phyloP scores from a whole-genome alignment of 805 yeast species.

The Cyberlindnera misumaiensis region DNA sequence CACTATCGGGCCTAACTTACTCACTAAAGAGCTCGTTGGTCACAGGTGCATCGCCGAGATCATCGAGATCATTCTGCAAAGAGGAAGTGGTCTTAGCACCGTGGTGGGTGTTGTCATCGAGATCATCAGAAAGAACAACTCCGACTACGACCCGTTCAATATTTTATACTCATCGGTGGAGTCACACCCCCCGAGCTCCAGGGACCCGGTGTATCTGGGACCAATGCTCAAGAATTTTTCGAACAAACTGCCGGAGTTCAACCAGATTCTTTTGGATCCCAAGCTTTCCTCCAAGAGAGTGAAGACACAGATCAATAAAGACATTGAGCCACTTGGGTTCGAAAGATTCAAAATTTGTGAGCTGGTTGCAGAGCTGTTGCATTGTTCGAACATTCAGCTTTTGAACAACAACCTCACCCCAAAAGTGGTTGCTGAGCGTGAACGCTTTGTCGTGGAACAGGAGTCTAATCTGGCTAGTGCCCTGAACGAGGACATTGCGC shows the following conservation, averaged over 20 bases:
- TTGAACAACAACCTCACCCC: slow-evolving; percentile 75
- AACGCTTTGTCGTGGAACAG: slow-evolving; percentile 42
- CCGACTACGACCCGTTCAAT: slow-evolving; percentile 87
- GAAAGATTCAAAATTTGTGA: slow-evolving; percentile 92
- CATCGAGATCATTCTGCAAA: slow-evolving; percentile 58
- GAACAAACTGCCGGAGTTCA: slow-evolving; percentile 48
- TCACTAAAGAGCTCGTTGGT: slow-evolving; percentile 81
- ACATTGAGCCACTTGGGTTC: slow-evolving; percentile 80
- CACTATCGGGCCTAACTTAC: slow-evolving; percentile 89
- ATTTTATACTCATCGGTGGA: slow-evolving; percentile 68
- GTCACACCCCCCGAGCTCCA: slow-evolving; percentile 78
- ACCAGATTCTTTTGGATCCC: slow-evolving; percentile 34
- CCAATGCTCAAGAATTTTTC: slow-evolving; percentile 71
- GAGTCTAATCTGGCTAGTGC: slow-evolving; percentile 22
- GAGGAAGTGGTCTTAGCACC: slow-evolving; percentile 78
- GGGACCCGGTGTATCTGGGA: slow-evolving; percentile 91
- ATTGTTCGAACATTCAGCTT: slow-evolving; percentile 92
- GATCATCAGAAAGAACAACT: slow-evolving; percentile 87
- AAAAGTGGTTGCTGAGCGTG: slow-evolving; percentile 62
- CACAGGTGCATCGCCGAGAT: slow-evolving; percentile 54
- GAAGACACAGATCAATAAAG: slow-evolving; percentile 42
- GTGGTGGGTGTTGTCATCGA: slow-evolving; percentile 93
- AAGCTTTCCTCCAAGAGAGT: slow-evolving; percentile 22
- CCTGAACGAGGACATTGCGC: slow-evolving; percentile 20
- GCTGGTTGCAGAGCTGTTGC: slow-evolving; percentile 86